These are phyloP conservation scores for Hypsizygus marmoreus DNA, from an alignment of 768 basidiomycete genomes.

Conservation along the genomic window DNA sequence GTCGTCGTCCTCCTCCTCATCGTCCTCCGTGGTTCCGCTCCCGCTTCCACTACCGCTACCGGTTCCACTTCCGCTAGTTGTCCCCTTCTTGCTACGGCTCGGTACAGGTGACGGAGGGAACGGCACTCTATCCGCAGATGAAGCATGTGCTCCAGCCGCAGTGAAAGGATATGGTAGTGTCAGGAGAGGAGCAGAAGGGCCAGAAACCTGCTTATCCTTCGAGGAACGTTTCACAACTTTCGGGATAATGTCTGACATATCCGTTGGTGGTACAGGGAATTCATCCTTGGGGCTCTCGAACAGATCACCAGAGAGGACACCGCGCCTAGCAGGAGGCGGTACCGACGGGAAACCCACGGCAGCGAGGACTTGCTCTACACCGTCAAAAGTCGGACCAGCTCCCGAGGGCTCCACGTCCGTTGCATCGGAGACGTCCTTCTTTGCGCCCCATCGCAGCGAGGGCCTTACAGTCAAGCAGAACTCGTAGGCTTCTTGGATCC, in stretches of 20 bases:
- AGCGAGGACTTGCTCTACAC: slow-evolving; percentile 61
- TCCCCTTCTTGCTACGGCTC: slow-evolving; percentile 25
- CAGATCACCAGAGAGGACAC: slow-evolving; percentile 62
- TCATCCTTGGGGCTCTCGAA: slow-evolving; percentile 55
- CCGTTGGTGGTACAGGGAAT: slow-evolving; percentile 13
- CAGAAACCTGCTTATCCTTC: slow-evolving; percentile 44
- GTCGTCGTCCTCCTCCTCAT: slow-evolving; percentile 31
- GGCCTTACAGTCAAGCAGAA: slow-evolving; percentile 59
- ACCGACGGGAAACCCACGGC: slow-evolving; percentile 53
- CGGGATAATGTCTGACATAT: slow-evolving; percentile 39
- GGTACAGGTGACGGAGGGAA: slow-evolving; percentile 69
- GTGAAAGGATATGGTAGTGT: slow-evolving; percentile 73
- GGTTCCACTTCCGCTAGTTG: slow-evolving; percentile 8
- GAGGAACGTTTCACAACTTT: slow-evolving; percentile 47
- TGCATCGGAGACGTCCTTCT: slow-evolving; percentile 30
- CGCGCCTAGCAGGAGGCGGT: slow-evolving; percentile 57
- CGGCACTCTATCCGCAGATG: slow-evolving; percentile 64
- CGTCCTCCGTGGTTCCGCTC: slow-evolving; percentile 32
- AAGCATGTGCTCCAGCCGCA: slow-evolving; percentile 58
- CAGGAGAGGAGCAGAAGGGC: slow-evolving; percentile 45
- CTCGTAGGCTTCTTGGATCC: slow-evolving; percentile 80
- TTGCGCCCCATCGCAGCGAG: slow-evolving; percentile 33
- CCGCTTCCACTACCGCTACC: slow-evolving; percentile 21
- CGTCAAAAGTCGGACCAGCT: slow-evolving; percentile 39
- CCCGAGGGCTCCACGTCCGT: slow-evolving; percentile 25